Evolutionary conservation across 2,329 filamentous ascomycete genomes (phyloP).

Genomic region (Penicillium sp.): DNA sequence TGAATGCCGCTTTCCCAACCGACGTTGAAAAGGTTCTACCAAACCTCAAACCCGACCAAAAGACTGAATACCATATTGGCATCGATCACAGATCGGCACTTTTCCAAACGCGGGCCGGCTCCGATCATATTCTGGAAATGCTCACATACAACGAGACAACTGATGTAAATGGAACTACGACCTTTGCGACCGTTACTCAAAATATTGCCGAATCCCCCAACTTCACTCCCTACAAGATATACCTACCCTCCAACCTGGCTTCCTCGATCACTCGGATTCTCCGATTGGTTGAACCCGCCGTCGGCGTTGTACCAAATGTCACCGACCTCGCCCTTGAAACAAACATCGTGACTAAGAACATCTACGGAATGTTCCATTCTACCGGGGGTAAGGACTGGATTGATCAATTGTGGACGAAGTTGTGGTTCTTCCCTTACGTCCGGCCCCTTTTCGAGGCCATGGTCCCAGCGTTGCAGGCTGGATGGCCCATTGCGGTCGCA

Average conservation of each 20-base stretch:
- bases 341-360: slow-evolving; percentile 20
- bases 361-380: slow-evolving; percentile 23
- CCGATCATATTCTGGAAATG: slow-evolving; percentile 19
- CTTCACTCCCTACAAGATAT: slow-evolving; percentile 20
- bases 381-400: slow-evolving; percentile 21
- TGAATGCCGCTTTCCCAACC: slow-evolving; percentile 12
- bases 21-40: slow-evolving; percentile 14
- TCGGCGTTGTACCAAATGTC: slow-evolving; percentile 14
- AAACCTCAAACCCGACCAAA: slow-evolving; percentile 5
- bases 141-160: slow-evolving; percentile 13
- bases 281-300: slow-evolving; percentile 9
- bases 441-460: slow-evolving; percentile 15
- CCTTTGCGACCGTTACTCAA: slow-evolving; percentile 9
- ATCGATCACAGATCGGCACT: slow-evolving; percentile 20
- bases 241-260: slow-evolving; percentile 14
- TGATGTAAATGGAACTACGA: not conserved
- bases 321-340: slow-evolving; percentile 18
- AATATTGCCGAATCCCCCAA: slow-evolving; percentile 16
- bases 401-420: slow-evolving; percentile 21
- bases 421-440: slow-evolving; percentile 20
- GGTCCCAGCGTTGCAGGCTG: slow-evolving; percentile 7
- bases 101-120: slow-evolving; percentile 25
- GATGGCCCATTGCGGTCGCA: slow-evolving; percentile 2
- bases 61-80: slow-evolving; percentile 22
- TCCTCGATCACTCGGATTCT: slow-evolving; percentile 15